These are phyloP conservation scores for Mycena belliarum DNA, from an alignment of 768 basidiomycete species.

Conservation along the genomic window DNA sequence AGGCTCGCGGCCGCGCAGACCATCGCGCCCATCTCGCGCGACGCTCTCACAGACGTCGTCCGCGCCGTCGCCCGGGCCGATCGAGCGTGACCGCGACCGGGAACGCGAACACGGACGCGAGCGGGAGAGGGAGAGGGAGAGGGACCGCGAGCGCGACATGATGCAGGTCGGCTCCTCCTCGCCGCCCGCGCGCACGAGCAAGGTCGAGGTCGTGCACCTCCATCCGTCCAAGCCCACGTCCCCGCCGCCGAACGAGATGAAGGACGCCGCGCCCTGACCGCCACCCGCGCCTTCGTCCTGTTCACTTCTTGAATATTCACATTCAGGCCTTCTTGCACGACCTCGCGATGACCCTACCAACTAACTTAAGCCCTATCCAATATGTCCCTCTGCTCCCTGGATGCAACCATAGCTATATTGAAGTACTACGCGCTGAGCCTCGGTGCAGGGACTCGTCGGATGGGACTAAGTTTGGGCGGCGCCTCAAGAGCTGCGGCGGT, in stretches of 20 bases:
- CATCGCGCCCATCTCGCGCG: conserved; percentile 45
- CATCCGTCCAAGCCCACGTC: conserved; percentile 55
- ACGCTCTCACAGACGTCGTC: conserved; percentile 65
- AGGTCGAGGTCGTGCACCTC: conserved; percentile 54
- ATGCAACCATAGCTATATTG: conserved; percentile 16
- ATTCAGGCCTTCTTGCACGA: conserved; percentile 17
- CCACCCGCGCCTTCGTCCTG: background rate
- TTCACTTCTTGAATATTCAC: conserved; percentile 4
- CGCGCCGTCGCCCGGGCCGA: conserved; percentile 50
- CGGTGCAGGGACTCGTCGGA: no score
- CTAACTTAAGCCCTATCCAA: conserved; percentile 18
- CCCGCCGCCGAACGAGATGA: conserved; percentile 56
- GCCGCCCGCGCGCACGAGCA: conserved; percentile 52
- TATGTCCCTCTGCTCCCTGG: background rate
- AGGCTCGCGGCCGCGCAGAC: conserved; percentile 40
- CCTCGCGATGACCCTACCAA: conserved; percentile 3
- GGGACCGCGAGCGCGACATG: conserved; percentile 45
- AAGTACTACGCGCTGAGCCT: no score
- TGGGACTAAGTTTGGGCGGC: no score
- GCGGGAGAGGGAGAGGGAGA: conserved; percentile 27
- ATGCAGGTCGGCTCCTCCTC: conserved; percentile 57
- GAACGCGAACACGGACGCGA: conserved; percentile 28
- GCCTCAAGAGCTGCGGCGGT: no score
- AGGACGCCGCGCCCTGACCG: conserved; percentile 23
- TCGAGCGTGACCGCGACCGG: conserved; percentile 30